Evolutionary conservation across 2,329 filamentous ascomycete genomes (phyloP), one percentile per base, ranked within the genome.

Genomic region (Rosellinia necatrix): DNA sequence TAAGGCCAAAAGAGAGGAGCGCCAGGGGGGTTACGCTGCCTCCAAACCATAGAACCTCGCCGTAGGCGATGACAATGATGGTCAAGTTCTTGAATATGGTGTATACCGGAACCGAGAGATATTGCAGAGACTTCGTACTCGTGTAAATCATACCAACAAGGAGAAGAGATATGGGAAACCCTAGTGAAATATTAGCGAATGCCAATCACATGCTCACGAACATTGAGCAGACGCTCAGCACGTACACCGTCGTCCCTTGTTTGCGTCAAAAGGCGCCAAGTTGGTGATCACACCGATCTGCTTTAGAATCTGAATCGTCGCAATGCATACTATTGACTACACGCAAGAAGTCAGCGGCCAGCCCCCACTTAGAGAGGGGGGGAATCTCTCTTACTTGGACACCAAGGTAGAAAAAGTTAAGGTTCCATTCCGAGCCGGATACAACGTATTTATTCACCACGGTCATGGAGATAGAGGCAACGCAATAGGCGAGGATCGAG

Each of bases 51-150:
- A 99, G 83, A 25, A 99, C 93, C 77, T 99, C 94, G 66, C 94
- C 94, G 66, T 99, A 99, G 53, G 94, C 94, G 70, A 97, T 99
- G 63, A 97, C 86, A 69, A 99, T 97, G 74, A 96, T 99, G 59
- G 94, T 97, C 79, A 99, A 76, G 78, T 99, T 99, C 84, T 99
- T 99, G 84, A 99, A 99, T 73, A 99, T 99, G 53, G 94, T 99
- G 78, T 99, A 99, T 22, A 99, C 94, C 21, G 94, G 94, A 53
- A 99, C 96, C 27, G 92, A 97, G 59, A 99, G 89, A 76, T 88
- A 97, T 76, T 97, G 92, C 41, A 99, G 86, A 17, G 94, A 92
- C 79, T 97, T 97, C 69, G 91, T 94, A 69, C 91, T 88, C 52
- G 94, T 97, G 78, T 97, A 99, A 76, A 99, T 97, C 94, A 97